Base-by-base conservation (phyloP, 371 early-diverging fungal species). In the Haplosporangium sp. region DNA sequence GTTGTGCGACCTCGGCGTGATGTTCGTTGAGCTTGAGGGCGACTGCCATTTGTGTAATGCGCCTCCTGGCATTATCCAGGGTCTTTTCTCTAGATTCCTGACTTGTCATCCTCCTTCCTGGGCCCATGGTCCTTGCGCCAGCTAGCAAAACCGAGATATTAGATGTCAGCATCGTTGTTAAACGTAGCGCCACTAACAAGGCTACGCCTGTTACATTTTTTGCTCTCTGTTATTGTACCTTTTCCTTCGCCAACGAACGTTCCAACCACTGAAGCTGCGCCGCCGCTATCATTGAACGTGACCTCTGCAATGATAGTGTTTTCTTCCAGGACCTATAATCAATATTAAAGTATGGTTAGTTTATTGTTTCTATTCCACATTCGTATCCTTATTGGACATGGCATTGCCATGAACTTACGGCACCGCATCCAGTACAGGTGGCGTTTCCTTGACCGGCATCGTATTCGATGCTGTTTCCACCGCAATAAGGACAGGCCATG, bases 241-340 rank as follows among this genome's bases (percentile, higher is more conserved):
- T 81, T 81, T 59, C 81, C 90, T 14, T 86, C 87, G 14, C 83
- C 84, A 29, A 95, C 90, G 75, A 86, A 88, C 42, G 94, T 88
- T 53, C 98, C 98, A 65, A 94, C 92, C 1, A 95, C 87, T 6
- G 93, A 85, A 1, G 95, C 93, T 13, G 94, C 94, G 36, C 98
- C 91, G 16, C 93, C 81, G 9, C 87, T 84, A 82, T 99, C 98
- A 43, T 90, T 90, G 84, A 99, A 99, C 4, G 95, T 90, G 38
- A 99, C 91, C 82, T 99, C 97, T 1, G 95, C 83, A 14, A 98
- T 96, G 64, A 99, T 97, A 21, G 91, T 87, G 82, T 96, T 97
- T 74, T 99, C 98, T 83, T 99, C 99, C 55, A 95, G 74, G n/a
- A 99, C 98, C 92, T 95, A 80, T 16, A 40, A 40, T 1, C 12